A percentile compares a stretch with the other conserved stretches of the same genome.
These are phyloP conservation scores for Pezicula rhizophila DNA, from an alignment of 2,329 filamentous ascomycete species.

Conservation along the genomic window DNA sequence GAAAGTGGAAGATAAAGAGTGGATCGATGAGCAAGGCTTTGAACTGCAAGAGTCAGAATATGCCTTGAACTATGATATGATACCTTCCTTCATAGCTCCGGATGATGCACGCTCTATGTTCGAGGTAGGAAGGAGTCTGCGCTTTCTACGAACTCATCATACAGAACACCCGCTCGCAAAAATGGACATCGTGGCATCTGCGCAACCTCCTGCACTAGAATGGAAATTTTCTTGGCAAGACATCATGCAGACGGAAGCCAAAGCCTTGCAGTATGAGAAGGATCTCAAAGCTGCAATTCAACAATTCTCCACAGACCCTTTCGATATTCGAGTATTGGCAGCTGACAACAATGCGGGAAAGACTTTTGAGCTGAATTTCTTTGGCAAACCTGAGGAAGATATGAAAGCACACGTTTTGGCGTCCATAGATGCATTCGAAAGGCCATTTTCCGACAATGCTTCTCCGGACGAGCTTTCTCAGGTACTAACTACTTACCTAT, in stretches of 20 bases:
- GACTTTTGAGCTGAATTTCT: conserved; percentile 32
- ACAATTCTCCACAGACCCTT: conserved; percentile 10
- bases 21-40: conserved; percentile 52
- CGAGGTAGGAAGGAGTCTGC: conserved; percentile 70
- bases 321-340: background rate
- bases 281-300: conserved; percentile 31
- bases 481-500: conserved; percentile 18
- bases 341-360: background rate
- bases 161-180: conserved; percentile 63
- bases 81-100: conserved; percentile 65
- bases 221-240: conserved; percentile 71
- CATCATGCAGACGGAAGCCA: conserved; percentile 57
- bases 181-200: conserved; percentile 37
- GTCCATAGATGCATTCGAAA: conserved; percentile 43
- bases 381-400: conserved; percentile 40
- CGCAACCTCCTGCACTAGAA: conserved; percentile 49
- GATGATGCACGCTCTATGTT: conserved; percentile 71
- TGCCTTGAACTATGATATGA: conserved; percentile 54
- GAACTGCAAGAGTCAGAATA: conserved; percentile 54
- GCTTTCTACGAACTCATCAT: conserved; percentile 65
- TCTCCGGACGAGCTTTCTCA: conserved; percentile 17
- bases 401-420: conserved; percentile 43
- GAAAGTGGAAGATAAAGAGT: conserved; percentile 47
- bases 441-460: conserved; percentile 25
- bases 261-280: conserved; percentile 48